Evolutionary conservation across 345 rosid genomes (phyloP).

Genomic region (Acer campestre): DNA sequence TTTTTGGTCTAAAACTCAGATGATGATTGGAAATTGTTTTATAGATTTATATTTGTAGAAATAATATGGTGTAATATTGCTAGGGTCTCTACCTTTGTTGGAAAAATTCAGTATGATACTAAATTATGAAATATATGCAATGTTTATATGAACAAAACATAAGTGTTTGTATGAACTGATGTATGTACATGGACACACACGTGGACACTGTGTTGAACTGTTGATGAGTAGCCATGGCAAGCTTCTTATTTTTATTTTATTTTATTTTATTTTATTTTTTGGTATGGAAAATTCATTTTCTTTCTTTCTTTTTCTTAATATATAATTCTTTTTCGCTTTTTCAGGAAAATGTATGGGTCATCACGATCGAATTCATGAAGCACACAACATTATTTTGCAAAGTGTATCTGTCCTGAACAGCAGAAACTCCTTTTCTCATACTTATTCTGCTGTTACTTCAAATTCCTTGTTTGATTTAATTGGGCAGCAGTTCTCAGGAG

Average conservation of each 20-base stretch:
- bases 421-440: constrained; percentile 43
- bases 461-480: constrained; percentile 58
- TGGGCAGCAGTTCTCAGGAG: constrained; percentile 58
- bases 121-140: not conserved
- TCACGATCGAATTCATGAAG: constrained; percentile 55
- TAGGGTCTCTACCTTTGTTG: not conserved
- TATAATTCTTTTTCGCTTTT: constrained; percentile 19
- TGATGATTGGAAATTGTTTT: not conserved
- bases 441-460: constrained; percentile 31
- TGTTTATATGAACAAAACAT: not conserved
- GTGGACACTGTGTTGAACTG: not conserved
- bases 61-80: not conserved
- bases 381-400: constrained; percentile 62
- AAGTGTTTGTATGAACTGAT: not conserved
- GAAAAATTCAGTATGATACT: not conserved
- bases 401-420: constrained; percentile 53
- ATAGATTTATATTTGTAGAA: not conserved
- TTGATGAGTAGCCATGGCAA: not conserved
- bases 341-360: constrained; percentile 73
- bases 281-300: not conserved
- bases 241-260: not conserved
- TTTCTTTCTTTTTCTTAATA: not conserved
- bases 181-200: not conserved
- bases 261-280: constrained; percentile 2
- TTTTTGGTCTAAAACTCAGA: not conserved